Evolutionary conservation across 345 rosid species (phyloP), one percentile per base, ranked within the genome.

Genomic region (Anacardium occidentale): DNA sequence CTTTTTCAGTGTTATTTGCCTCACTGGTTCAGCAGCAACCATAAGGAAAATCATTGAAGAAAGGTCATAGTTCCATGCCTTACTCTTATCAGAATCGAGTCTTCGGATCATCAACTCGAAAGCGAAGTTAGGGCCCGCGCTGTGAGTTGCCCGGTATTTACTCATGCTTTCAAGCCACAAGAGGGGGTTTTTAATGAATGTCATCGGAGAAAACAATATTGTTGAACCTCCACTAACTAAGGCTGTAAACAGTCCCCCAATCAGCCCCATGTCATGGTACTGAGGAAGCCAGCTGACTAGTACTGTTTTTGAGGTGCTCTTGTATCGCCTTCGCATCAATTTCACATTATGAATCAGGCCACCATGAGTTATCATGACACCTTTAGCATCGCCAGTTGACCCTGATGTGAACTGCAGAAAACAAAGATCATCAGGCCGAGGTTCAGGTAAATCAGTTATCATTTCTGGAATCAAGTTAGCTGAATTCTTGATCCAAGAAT

Each of bases 181-280:
- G 24, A 89, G 87, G 10, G 94, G 94, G 22, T 87, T 83, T 78
- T 77, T 89, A 71, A 89, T 84, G 64, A 87, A 87, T 18, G 86
- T 77, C 79, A 85, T 11, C 7, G 93, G 91, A 2, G 93, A 89
- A 78, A 89, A 89, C 45, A 89, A 47, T 54, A 87, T 37, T 9
- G 88, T 83, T 7, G 88, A 32, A 66, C 93, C 89, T 34, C 93
- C 93, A 62, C 91, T 81, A 26, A 87, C 89, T 77, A 89, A 40
- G 37, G 93, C 85, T 10, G 88, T 85, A 68, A 89, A 85, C 66
- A 89, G 83, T 53, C 93, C 93, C 61, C 93, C 93, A 64, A 89
- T 87, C 52, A 89, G 78, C 54, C 93, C 93, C 91, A 87, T 87
- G 76, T 87, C 91, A 77, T 89, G 93, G 77, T 89, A 89, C 51